Evolutionary conservation across 1,139 yeast genomes (phyloP).

Genomic region (Taiozyma sp.): DNA sequence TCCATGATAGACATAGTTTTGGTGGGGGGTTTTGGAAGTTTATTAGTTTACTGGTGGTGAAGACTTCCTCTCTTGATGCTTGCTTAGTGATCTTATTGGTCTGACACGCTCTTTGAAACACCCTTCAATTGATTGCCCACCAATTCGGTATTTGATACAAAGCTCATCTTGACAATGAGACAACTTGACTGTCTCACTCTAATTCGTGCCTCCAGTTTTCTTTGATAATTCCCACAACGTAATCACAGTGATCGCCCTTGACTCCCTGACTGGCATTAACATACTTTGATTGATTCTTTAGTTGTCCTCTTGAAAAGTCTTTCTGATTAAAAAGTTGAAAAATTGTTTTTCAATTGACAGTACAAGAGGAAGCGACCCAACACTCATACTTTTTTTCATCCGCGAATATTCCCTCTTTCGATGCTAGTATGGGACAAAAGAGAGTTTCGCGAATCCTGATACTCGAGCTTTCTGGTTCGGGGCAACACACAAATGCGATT

Average conservation of each 20-base stretch:
- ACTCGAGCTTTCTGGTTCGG: neutral
- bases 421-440: neutral
- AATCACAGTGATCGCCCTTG: neutral
- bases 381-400: neutral
- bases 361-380: neutral
- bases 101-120: neutral
- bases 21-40: too few relatives aligned
- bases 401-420: neutral
- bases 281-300: slow-evolving; percentile 1
- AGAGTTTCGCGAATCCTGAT: neutral
- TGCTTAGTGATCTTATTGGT: neutral
- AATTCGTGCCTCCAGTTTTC: neutral
- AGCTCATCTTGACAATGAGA: neutral
- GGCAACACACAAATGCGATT: neutral
- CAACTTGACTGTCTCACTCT: neutral
- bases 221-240: neutral
- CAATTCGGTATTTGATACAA: neutral
- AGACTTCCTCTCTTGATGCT: too few relatives aligned
- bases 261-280: neutral
- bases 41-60: too few relatives aligned
- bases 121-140: neutral
- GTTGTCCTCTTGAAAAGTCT: neutral
- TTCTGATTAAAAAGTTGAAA: neutral
- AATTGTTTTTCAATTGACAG: neutral
- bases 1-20: too few relatives aligned